A percentile compares a stretch with the other conserved stretches of the same genome.
These are phyloP conservation scores for Metschnikowia anglica DNA, from an alignment of 805 yeast genomes.

Conservation along the genomic window DNA sequence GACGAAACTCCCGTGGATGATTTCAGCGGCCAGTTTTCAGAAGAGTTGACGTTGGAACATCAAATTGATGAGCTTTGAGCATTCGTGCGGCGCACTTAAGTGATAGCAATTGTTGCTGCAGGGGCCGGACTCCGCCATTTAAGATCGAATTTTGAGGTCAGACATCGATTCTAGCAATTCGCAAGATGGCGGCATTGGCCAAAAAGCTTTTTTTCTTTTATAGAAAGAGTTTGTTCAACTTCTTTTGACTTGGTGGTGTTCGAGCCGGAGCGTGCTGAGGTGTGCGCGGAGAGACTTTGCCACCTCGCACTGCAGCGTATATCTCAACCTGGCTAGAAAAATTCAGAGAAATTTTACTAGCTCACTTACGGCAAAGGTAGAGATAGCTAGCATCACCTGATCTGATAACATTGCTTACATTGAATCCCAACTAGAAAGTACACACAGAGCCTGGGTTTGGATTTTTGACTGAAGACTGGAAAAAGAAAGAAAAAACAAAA, in stretches of 20 bases:
- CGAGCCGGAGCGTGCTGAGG: constrained; percentile 1
- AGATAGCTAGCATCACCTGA: constrained; percentile 10
- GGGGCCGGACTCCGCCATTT: too few species aligned
- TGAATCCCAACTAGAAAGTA: not conserved
- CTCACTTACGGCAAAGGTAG: constrained; percentile 1
- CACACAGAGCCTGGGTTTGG: not conserved
- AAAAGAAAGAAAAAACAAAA: not conserved
- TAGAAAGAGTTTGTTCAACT: not conserved
- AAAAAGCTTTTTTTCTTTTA: not conserved
- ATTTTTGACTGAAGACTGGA: not conserved
- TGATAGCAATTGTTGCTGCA: not conserved
- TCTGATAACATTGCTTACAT: not conserved
- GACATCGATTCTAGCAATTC: too few species aligned
- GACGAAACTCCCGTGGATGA: not conserved
- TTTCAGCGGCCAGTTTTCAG: not conserved
- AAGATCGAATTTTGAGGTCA: too few species aligned
- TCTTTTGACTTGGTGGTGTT: not conserved
- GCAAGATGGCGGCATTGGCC: too few species aligned
- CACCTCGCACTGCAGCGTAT: constrained; percentile 1
- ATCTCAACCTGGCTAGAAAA: constrained; percentile 2
- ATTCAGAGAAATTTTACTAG: constrained; percentile 6
- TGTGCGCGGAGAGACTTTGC: constrained; percentile 1
- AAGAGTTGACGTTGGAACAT: not conserved
- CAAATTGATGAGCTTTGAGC: not conserved
- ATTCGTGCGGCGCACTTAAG: not conserved